Conservation (phyloP, 345 rosid genomes). For the Cardamine chenopodiifolia region DNA sequence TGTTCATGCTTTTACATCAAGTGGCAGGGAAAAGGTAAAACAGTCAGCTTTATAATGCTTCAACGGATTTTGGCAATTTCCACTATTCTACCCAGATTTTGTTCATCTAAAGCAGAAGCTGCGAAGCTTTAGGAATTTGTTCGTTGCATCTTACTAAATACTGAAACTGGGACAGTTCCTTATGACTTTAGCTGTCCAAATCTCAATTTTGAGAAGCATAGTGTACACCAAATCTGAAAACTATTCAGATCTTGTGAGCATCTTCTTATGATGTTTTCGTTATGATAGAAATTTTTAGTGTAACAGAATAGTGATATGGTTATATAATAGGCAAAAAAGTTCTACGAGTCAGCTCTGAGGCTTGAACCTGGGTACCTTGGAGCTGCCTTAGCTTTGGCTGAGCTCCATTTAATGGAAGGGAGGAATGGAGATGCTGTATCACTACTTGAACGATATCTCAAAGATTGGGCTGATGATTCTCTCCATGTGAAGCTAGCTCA, state of each 20-base stretch:
- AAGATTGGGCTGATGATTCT: constrained; percentile 98
- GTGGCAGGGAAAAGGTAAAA: constrained; percentile 96
- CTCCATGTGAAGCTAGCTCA: constrained; percentile 97
- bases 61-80: constrained; percentile 6
- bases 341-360: constrained; percentile 92
- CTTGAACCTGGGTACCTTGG: constrained; percentile 96
- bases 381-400: constrained; percentile 96
- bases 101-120: not conserved
- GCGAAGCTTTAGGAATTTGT: constrained; percentile 2
- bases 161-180: not conserved
- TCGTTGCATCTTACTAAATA: not conserved
- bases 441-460: constrained; percentile 89
- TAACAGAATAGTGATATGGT: constrained; percentile 15
- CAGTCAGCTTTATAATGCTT: constrained; percentile 24
- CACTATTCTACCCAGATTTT: not conserved
- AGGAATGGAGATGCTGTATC: constrained; percentile 91
- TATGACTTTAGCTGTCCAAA: not conserved
- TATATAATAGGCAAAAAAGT: constrained; percentile 79
- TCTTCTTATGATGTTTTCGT: not conserved
- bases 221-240: not conserved
- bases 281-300: not conserved
- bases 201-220: not conserved
- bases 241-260: constrained; percentile 7
- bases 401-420: constrained; percentile 89
- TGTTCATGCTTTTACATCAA: constrained; percentile 83